These are phyloP conservation scores for Penicillium steckii DNA, from an alignment of 495 filamentous ascomycete genomes.

Conservation along the genomic window DNA sequence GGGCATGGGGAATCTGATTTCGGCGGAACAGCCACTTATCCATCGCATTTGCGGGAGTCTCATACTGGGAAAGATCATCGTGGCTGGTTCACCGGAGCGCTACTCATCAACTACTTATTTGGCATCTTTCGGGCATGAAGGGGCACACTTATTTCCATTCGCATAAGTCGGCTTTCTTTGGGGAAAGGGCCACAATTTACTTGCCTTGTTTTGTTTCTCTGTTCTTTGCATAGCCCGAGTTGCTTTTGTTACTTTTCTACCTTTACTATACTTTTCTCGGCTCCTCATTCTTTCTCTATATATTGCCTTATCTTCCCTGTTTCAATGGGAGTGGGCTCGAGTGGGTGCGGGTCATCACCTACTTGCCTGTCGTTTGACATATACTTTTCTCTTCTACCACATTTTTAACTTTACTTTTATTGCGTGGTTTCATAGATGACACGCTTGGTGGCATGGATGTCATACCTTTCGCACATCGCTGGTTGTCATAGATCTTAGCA, in stretches of 20 bases:
- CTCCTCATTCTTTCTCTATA: background rate
- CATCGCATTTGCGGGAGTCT: slow-evolving; percentile 33
- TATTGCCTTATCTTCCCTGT: background rate
- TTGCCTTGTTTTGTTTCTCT: slow-evolving; percentile 3
- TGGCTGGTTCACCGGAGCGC: slow-evolving; percentile 29
- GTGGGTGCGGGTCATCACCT: slow-evolving; percentile 10
- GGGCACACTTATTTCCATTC: slow-evolving; percentile 11
- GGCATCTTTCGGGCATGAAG: slow-evolving; percentile 14
- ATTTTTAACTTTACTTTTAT: background rate
- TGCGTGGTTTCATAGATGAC: slow-evolving; percentile 18
- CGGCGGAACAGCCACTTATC: slow-evolving; percentile 12
- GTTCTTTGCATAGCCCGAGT: background rate
- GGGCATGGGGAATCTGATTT: slow-evolving; percentile 13
- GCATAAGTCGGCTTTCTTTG: slow-evolving; percentile 5
- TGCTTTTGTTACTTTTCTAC: background rate
- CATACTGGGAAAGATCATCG: slow-evolving; percentile 18
- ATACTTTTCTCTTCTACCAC: background rate
- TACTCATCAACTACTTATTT: slow-evolving; percentile 11
- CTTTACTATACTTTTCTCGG: background rate
- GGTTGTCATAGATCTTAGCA: slow-evolving; percentile 10
- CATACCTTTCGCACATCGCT: slow-evolving; percentile 7
- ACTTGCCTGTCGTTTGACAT: slow-evolving; percentile 8
- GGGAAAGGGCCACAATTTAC: slow-evolving; percentile 3
- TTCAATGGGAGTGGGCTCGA: background rate
- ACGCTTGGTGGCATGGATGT: slow-evolving; percentile 18